Percentiles rank a stretch among this genome's conserved stretches.
phyloP scores from a whole-genome alignment of 2,329 filamentous ascomycete species.

The Ceratocystis colombiana region DNA sequence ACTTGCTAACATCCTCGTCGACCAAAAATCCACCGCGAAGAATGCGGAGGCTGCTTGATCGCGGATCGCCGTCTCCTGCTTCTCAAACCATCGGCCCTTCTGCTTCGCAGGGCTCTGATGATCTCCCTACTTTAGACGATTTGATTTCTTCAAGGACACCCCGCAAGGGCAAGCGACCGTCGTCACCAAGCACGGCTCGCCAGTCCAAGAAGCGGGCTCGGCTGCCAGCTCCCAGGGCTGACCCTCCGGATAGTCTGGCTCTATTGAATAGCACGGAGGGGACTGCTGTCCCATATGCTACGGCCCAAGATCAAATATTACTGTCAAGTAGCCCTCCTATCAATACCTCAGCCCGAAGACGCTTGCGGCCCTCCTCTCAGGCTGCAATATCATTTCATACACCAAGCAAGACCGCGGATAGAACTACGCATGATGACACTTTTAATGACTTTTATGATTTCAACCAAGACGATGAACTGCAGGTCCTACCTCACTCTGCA shows the following conservation, averaged over 20 bases:
- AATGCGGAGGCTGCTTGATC: not conserved
- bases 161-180: slow-evolving; percentile 18
- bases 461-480: slow-evolving; percentile 4
- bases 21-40: slow-evolving; percentile 4
- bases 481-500: not conserved
- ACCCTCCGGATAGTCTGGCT: slow-evolving; percentile 18
- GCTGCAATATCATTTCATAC: not conserved
- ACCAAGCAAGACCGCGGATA: not conserved
- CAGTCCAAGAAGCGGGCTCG: slow-evolving; percentile 17
- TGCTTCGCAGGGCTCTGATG: slow-evolving; percentile 22
- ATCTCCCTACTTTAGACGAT: slow-evolving; percentile 22
- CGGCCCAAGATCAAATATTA: not conserved
- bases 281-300: not conserved
- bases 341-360: slow-evolving; percentile 11
- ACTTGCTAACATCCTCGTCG: slow-evolving; percentile 22
- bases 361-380: slow-evolving; percentile 20
- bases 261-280: not conserved
- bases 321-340: slow-evolving; percentile 24
- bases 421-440: slow-evolving; percentile 21
- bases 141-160: slow-evolving; percentile 1
- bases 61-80: not conserved
- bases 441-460: slow-evolving; percentile 26
- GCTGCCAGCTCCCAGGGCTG: not conserved
- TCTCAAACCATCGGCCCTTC: not conserved
- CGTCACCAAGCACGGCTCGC: slow-evolving; percentile 18